Evolutionary conservation across 208 protist species (phyloP), one percentile per base, ranked within the genome.

Genomic region (Crithidia thermophila): DNA sequence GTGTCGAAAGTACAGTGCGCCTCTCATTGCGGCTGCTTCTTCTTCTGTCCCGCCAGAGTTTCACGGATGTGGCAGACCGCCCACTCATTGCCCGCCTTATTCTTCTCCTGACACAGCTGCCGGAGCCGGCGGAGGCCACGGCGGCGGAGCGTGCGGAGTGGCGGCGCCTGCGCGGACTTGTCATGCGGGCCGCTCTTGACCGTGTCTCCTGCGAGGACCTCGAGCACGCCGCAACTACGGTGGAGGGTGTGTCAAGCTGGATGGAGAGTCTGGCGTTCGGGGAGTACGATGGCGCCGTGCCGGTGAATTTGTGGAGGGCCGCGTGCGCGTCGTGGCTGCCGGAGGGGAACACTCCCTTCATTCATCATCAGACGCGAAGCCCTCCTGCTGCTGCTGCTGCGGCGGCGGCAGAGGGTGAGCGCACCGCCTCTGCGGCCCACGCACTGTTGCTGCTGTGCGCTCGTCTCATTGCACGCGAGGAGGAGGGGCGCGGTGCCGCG

Each of bases 161-260:
- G 82, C 78, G 81, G n/a, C 69, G 85, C 3, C 75, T 91, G 51
- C 77, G 79, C 20, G 85, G 85, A 3, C 37, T 83, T n/a, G 66
- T 74, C 1, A 72, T 88, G 73, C 52, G 69, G 21, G 33, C 55
- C 0, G 50, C 79, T 27, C 36, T 88, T 10, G 23, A 66, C 23
- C 52, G 52, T 23, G 20, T 84, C 25, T 56, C 55, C 6, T 62
- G 36, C 1, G 43, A 47, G 10, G 75, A 77, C 25, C 25, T 86
- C 27, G 49, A 37, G 3, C 52, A 34, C 18, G 59, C 36, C 20
- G 62, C 46, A 0, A 37, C 46, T 10, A n/a, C 21, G 37, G 20
- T 53, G 42, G 23, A 42, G 18, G 63, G 30, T n/a, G 30, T 21
- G 25, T 6, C 21, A 7, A 45, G 56, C 49, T 92, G 86, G 81